Evolutionary conservation across 2,329 filamentous ascomycete species (phyloP), one percentile per base, ranked within the genome.

Genomic region (Colletotrichum acutatum): DNA sequence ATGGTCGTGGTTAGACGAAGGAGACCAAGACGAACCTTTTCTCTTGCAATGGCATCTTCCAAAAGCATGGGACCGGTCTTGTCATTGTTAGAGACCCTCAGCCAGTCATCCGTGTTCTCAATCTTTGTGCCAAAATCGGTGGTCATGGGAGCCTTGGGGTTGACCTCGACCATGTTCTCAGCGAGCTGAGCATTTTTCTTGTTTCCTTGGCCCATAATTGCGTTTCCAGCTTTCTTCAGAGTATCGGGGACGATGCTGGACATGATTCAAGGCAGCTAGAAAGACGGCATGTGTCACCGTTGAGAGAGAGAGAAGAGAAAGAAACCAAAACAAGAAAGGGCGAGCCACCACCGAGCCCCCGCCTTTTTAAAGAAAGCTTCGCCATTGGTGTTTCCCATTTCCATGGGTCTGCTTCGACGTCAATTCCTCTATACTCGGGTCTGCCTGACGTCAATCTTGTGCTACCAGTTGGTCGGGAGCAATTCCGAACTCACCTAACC

Each of bases 51-150:
- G 11, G 88, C 86, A 75, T 97, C 94, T 78, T 97, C 94, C 3
- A 97, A 80, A 0, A 95, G 84, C 77, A 82, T 81, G 0, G 94
- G 93, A 0, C 94, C 94, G 2, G 87, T 90, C 68, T 90, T 85
- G 59, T 93, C 87, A 3, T 90, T 86, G 46, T 84, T 90, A 30
- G 85, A 88, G 5, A 92, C 87, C 65, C 89, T 90, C 66, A 97
- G 85, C 94, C 94, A 97, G 79, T 95, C 88, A 78, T 97, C 95
- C 1, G 92, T 92, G 77, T 92, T 92, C 54, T 85, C 84, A 78
- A 95, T 88, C 82, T 92, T 94, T 32, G 92, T 90, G 26, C 95
- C 95, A 83, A 88, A 94, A 78, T 97, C 94, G 61, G 92, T 92
- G 0, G 94, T 96, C 76, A 95, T 90, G 52, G 89, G 86, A 37